Evolutionary conservation across 2,329 filamentous ascomycete genomes (phyloP).

Genomic region (Metarhizium robertsii): DNA sequence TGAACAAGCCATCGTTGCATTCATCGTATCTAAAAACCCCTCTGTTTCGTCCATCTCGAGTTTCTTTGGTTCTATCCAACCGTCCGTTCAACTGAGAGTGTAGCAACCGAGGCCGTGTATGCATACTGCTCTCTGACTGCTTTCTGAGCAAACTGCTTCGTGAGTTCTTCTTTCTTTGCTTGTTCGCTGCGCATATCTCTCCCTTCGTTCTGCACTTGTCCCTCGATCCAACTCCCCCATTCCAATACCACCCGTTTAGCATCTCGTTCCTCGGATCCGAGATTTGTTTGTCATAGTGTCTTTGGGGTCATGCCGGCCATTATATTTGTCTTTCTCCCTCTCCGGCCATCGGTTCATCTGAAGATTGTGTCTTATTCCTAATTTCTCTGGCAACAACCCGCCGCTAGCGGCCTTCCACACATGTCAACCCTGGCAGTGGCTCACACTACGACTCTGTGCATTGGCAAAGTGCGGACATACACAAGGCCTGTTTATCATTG

Average conservation of each 20-base stretch:
- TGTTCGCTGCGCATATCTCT: conserved; percentile 1
- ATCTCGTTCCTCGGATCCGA: conserved; percentile 5
- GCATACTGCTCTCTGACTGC: conserved; percentile 28
- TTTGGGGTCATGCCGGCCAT: conserved; percentile 6
- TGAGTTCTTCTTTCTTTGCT: conserved; percentile 17
- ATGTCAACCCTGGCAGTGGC: background rate
- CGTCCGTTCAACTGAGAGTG: conserved; percentile 13
- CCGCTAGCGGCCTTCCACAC: background rate
- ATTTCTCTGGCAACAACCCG: background rate
- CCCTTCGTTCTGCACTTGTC: conserved; percentile 1
- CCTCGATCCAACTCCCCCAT: background rate
- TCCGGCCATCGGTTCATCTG: background rate
- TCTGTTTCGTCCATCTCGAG: conserved; percentile 7
- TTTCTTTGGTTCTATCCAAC: conserved; percentile 2
- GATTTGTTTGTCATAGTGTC: conserved; percentile 7
- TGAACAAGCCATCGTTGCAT: conserved; percentile 6
- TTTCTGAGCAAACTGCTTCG: conserved; percentile 18
- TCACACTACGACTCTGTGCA: background rate
- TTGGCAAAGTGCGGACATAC: background rate
- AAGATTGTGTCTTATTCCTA: background rate
- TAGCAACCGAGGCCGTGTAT: conserved; percentile 23
- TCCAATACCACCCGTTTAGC: conserved; percentile 4
- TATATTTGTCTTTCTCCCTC: conserved; percentile 5
- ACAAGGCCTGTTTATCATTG: background rate
- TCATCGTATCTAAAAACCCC: conserved; percentile 6